These are phyloP conservation scores for Coix lacrymajobi DNA, from an alignment of 176 grass and related monocot genomes.

Conservation along the genomic window DNA sequence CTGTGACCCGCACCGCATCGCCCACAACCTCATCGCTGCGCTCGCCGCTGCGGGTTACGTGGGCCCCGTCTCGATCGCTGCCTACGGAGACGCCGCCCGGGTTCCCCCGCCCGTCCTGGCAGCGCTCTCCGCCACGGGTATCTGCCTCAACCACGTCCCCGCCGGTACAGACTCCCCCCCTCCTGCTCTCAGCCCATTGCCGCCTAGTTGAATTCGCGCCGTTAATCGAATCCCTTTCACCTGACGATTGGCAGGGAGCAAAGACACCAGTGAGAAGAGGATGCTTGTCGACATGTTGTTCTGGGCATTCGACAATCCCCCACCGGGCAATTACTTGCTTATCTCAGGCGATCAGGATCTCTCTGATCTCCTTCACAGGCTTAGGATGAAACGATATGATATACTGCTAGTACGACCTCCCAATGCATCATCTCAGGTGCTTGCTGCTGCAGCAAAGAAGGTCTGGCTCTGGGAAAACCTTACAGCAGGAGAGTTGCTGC, in stretches of 20 bases:
- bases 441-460: constrained; percentile 52
- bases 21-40: constrained; percentile 61
- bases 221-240: not conserved
- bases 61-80: constrained; percentile 58
- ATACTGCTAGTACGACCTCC: constrained; percentile 61
- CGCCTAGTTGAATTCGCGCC: not conserved
- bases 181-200: not conserved
- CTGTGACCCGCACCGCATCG: constrained; percentile 57
- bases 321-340: constrained; percentile 74
- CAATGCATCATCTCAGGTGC: constrained; percentile 48
- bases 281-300: constrained; percentile 87
- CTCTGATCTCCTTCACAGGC: constrained; percentile 68
- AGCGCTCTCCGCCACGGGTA: constrained; percentile 75
- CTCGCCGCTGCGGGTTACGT: constrained; percentile 49
- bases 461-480: constrained; percentile 77
- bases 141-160: constrained; percentile 72
- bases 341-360: constrained; percentile 82
- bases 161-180: constrained; percentile 29
- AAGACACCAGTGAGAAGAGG: constrained; percentile 85
- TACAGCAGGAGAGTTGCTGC: constrained; percentile 32
- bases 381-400: constrained; percentile 68
- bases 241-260: constrained; percentile 44
- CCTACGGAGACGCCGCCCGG: constrained; percentile 57
- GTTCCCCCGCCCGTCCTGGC: constrained; percentile 27
- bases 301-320: constrained; percentile 79